A percentile compares a stretch with the other conserved stretches of the same genome.
These are phyloP conservation scores for Mycena metata DNA, from an alignment of 768 basidiomycete genomes.

Conservation along the genomic window DNA sequence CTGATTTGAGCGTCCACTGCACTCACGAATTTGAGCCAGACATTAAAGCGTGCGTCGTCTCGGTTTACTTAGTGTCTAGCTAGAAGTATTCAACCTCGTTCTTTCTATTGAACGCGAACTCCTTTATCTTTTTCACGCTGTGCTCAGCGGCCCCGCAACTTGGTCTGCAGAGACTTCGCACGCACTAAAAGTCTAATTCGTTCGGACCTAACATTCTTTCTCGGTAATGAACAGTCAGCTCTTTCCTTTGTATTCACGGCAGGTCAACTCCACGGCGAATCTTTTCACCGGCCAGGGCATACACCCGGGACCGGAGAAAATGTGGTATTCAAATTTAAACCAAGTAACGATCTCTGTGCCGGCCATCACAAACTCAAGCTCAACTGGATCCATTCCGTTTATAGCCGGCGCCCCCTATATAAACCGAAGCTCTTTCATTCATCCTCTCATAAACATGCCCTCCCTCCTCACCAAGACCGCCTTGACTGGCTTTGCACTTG, in stretches of 20 bases:
- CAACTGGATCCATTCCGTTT: background rate
- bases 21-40: background rate
- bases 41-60: too few relatives aligned
- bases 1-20: too few relatives aligned
- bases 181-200: conserved; percentile 18
- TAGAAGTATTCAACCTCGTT: too few relatives aligned
- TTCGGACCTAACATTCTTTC: conserved; percentile 19
- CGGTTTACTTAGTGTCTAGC: background rate
- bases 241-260: background rate
- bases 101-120: too few relatives aligned
- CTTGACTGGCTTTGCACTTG: conserved; percentile 30
- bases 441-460: conserved; percentile 1
- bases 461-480: conserved; percentile 8
- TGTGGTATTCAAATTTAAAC: background rate
- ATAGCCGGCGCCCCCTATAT: conserved; percentile 15
- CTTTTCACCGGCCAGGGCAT: background rate
- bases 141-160: background rate
- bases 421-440: background rate
- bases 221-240: background rate
- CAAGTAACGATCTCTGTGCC: conserved; percentile 12
- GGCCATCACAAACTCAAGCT: conserved; percentile 25
- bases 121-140: background rate
- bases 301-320: background rate
- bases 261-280: conserved; percentile 27
- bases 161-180: conserved; percentile 8